Evolutionary conservation across 441 rosid species (phyloP).

Genomic region (Brassica hybrid): DNA sequence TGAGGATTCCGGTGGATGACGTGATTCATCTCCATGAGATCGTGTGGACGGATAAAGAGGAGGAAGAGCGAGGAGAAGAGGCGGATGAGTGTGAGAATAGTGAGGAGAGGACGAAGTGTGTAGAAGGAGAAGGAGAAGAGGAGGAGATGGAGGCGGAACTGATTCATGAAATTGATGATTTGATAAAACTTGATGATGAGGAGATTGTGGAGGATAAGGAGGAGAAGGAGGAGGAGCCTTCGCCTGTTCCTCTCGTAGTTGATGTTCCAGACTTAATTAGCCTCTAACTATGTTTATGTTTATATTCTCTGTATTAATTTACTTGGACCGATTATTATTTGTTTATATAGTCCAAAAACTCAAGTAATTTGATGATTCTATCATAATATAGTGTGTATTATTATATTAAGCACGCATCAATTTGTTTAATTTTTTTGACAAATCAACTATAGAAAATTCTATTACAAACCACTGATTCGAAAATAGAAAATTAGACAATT

Average conservation of each 20-base stretch:
- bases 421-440: not conserved
- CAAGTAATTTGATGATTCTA: not conserved
- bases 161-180: slow-evolving; percentile 19
- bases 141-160: slow-evolving; percentile 50
- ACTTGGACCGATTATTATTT: not conserved
- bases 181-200: slow-evolving; percentile 25
- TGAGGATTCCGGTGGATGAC: slow-evolving; percentile 52
- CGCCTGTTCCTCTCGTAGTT: slow-evolving; percentile 4
- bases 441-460: not conserved
- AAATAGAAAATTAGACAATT: not conserved
- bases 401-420: not conserved
- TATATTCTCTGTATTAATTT: not conserved
- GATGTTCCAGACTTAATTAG: slow-evolving; percentile 65
- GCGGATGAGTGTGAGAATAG: slow-evolving; percentile 15
- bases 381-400: not conserved
- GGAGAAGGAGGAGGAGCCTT: not conserved
- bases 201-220: not conserved
- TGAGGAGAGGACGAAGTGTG: slow-evolving; percentile 10
- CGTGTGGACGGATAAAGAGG: slow-evolving; percentile 30
- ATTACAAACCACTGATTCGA: not conserved
- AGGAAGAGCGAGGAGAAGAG: slow-evolving; percentile 3
- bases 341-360: not conserved
- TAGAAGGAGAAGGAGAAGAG: slow-evolving; percentile 36
- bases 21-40: slow-evolving; percentile 56
- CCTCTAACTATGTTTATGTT: slow-evolving; percentile 41